These are phyloP conservation scores for Colletotrichum sp. DNA, from an alignment of 2,329 filamentous ascomycete genomes.

Conservation along the genomic window DNA sequence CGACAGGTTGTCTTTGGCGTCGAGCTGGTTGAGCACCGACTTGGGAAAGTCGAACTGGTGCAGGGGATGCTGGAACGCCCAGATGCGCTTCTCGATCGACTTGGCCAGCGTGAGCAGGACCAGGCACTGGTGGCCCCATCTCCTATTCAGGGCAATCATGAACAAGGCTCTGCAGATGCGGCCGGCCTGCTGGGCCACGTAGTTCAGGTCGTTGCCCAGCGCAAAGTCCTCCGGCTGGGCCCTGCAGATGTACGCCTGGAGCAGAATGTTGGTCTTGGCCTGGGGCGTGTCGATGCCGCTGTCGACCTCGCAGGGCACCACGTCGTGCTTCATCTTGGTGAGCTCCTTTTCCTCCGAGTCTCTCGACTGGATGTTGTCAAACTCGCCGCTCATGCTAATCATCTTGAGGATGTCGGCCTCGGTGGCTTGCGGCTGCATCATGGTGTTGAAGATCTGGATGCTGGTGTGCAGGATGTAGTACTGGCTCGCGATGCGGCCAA, in stretches of 20 bases:
- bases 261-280: slow-evolving; percentile 91
- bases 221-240: slow-evolving; percentile 92
- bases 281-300: slow-evolving; percentile 75
- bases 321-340: slow-evolving; percentile 71
- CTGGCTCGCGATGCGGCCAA: slow-evolving; percentile 95
- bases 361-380: slow-evolving; percentile 93
- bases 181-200: slow-evolving; percentile 93
- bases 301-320: slow-evolving; percentile 78
- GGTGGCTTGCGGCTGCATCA: slow-evolving; percentile 85
- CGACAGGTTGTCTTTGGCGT: slow-evolving; percentile 76
- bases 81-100: slow-evolving; percentile 94
- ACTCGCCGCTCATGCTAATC: slow-evolving; percentile 97
- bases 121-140: slow-evolving; percentile 95
- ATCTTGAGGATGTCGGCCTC: slow-evolving; percentile 95
- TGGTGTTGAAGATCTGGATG: slow-evolving; percentile 93
- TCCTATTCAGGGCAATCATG: slow-evolving; percentile 94
- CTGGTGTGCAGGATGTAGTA: slow-evolving; percentile 94
- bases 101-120: slow-evolving; percentile 92
- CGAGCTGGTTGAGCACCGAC: slow-evolving; percentile 81
- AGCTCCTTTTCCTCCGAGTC: slow-evolving; percentile 92
- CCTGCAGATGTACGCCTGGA: slow-evolving; percentile 93
- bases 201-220: slow-evolving; percentile 87
- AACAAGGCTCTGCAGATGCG: slow-evolving; percentile 94
- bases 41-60: slow-evolving; percentile 92
- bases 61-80: slow-evolving; percentile 93